Evolutionary conservation across 2,329 filamentous ascomycete species (phyloP), one percentile per base, ranked within the genome.

Genomic region (Penicillium psychrosexuale): DNA sequence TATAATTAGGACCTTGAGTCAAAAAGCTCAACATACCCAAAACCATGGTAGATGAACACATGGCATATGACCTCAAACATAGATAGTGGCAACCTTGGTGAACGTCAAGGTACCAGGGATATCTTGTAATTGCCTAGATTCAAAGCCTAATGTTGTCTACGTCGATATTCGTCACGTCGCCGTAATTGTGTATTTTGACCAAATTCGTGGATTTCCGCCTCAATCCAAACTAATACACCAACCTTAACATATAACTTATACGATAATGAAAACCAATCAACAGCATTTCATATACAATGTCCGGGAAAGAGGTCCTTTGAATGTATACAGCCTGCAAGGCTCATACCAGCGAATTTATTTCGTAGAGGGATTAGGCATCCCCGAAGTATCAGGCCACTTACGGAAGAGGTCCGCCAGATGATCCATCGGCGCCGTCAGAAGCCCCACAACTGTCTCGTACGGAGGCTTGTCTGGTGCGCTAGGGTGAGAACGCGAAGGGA

Each of bases 401-500:
- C 78, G 66, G 62, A 83, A 80, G 31, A 83, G 48, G 63, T 85
- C 82, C 15, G 70, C 70, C 38, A 86, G 59, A 48, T 75, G 77
- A 61, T 85, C 83, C n/a, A 85, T 72, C 0, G 83, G 83, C 4
- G 82, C 81, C 1, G 79, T 68, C 66, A 85, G 53, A 33, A 85
- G 63, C 0, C 80, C 82, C 58, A 76, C 76, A 0, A 74, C 80
- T 0, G 77, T 80, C 73, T 85, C 81, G 53, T 83, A 84, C 0
- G 78, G 78, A 7, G 82, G 81, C 42, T 77, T 75, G 53, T 82
- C 75, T 0, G 77, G 77, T 12, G 78, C 75, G 19, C 63, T 69
- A 0, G 79, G 80, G 61, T 83, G 80, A 36, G 75, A 78, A 19
- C 78, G 75, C 0, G 78, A 69, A 1, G 81, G 81, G 11, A 79